These are phyloP conservation scores for Thermomyces lanuginosus DNA, from an alignment of 2,329 filamentous ascomycete genomes.

Conservation along the genomic window DNA sequence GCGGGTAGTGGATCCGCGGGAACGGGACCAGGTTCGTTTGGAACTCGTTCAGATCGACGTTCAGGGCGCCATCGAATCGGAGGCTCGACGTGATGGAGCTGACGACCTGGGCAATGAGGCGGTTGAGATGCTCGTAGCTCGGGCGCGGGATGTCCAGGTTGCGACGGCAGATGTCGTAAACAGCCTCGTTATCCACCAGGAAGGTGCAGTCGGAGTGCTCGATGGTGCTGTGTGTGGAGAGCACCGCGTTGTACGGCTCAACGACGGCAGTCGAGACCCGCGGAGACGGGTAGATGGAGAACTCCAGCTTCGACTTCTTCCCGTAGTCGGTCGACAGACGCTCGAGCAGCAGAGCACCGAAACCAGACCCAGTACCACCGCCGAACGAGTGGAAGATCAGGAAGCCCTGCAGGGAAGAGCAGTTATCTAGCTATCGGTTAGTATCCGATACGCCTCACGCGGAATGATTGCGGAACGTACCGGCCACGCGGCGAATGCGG, in stretches of 20 bases:
- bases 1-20: slow-evolving; percentile 50
- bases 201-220: slow-evolving; percentile 54
- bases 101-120: slow-evolving; percentile 51
- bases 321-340: slow-evolving; percentile 48
- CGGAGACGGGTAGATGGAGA: slow-evolving; percentile 49
- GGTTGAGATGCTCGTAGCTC: slow-evolving; percentile 48
- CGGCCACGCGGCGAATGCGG: slow-evolving; percentile 46
- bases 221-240: slow-evolving; percentile 43
- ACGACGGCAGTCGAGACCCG: slow-evolving; percentile 50
- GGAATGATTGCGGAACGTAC: slow-evolving; percentile 22
- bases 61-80: slow-evolving; percentile 49
- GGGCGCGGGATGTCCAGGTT: slow-evolving; percentile 50
- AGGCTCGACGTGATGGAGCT: slow-evolving; percentile 50
- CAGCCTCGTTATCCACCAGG: slow-evolving; percentile 52
- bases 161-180: slow-evolving; percentile 51
- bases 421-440: slow-evolving; percentile 37
- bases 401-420: slow-evolving; percentile 49
- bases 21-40: slow-evolving; percentile 54
- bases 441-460: background rate
- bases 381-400: slow-evolving; percentile 54
- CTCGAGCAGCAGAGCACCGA: slow-evolving; percentile 48
- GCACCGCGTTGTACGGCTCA: slow-evolving; percentile 49
- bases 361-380: slow-evolving; percentile 51
- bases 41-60: slow-evolving; percentile 53
- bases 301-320: slow-evolving; percentile 54